Conservation (phyloP, 148 eudicot genomes). For the Beta vulgaris region DNA sequence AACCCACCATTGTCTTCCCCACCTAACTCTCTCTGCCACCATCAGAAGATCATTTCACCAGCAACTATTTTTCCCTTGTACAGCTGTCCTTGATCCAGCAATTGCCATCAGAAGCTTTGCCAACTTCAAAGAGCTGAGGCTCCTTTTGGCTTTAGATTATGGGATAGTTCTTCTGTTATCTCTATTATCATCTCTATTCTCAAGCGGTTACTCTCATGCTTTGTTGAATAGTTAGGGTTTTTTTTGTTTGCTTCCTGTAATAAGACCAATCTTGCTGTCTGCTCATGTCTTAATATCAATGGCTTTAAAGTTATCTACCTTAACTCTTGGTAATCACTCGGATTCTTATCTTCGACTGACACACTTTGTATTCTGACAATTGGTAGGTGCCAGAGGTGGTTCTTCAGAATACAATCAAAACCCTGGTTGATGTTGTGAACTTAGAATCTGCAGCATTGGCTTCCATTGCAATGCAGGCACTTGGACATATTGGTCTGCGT, state of each 20-base stretch:
- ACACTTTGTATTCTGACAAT: slow-evolving; percentile 10
- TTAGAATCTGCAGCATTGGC: slow-evolving; percentile 71
- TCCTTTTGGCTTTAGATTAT: background rate
- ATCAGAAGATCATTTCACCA: background rate
- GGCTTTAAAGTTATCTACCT: background rate
- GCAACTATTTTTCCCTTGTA: background rate
- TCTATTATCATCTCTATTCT: too few species aligned
- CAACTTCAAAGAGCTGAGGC: background rate
- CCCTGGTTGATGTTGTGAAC: slow-evolving; percentile 68
- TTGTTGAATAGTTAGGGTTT: background rate
- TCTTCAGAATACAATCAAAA: slow-evolving; percentile 54
- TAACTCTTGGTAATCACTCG: background rate
- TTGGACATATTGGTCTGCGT: slow-evolving; percentile 85
- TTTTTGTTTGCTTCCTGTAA: background rate
- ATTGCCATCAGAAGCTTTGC: background rate
- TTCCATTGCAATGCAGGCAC: slow-evolving; percentile 84
- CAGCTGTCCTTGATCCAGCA: background rate
- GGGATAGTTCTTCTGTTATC: too few species aligned
- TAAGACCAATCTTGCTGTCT: background rate
- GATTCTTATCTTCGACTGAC: slow-evolving; percentile 5
- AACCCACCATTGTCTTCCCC: background rate
- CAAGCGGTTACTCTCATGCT: background rate
- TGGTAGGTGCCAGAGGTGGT: slow-evolving; percentile 56
- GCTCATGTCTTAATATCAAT: background rate
- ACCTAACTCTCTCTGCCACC: background rate